Evolutionary conservation across 495 filamentous ascomycete species (phyloP).

Genomic region (Barbatosphaeria neglecta): DNA sequence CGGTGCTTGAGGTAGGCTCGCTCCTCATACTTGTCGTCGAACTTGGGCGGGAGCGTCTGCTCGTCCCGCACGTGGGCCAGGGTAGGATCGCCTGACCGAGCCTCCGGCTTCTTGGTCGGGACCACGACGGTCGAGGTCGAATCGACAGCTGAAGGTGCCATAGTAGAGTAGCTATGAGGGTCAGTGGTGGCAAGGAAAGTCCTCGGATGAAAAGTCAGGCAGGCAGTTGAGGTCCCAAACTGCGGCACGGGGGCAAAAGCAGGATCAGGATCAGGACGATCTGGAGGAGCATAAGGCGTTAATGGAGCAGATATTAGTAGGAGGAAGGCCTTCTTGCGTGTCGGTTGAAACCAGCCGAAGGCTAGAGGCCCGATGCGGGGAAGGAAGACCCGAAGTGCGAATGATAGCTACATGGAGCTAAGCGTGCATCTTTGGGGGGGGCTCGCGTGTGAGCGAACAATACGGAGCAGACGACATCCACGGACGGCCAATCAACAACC

Average conservation of each 20-base stretch:
- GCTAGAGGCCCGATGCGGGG: neutral
- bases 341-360: neutral
- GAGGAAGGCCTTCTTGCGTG: neutral
- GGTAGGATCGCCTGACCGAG: neutral
- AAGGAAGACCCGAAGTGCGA: neutral
- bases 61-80: neutral
- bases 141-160: neutral
- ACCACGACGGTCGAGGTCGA: neutral
- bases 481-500: no score
- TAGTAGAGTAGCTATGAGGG: neutral
- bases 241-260: no score
- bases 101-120: neutral
- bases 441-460: neutral
- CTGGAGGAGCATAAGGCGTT: neutral
- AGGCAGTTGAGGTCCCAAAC: no score
- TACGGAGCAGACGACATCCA: neutral
- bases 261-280: neutral
- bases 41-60: conserved; percentile 2
- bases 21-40: conserved; percentile 10
- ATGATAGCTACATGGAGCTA: no score
- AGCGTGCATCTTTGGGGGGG: no score
- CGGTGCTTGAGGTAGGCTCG: conserved; percentile 10
- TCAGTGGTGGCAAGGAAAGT: neutral
- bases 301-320: neutral
- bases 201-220: neutral